Percentiles rank a stretch among this genome's conserved stretches.
Evolutionary conservation across 2,329 filamentous ascomycete species (phyloP).

Genomic region (Colletotrichum siamense): DNA sequence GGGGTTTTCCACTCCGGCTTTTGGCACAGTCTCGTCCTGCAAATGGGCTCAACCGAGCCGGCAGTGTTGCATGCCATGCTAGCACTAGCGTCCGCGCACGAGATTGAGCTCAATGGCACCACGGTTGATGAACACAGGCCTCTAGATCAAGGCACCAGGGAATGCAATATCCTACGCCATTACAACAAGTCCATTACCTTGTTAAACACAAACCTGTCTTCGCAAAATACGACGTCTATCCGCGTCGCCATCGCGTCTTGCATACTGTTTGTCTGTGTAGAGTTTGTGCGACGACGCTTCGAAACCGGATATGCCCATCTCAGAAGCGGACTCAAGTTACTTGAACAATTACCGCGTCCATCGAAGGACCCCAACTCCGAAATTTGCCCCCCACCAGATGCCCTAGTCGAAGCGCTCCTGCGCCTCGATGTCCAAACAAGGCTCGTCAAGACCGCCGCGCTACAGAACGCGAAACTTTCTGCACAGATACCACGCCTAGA

Average conservation of each 20-base stretch:
- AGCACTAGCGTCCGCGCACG: constrained; percentile 41
- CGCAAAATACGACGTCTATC: constrained; percentile 30
- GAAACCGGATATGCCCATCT: constrained; percentile 43
- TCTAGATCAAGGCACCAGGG: background rate
- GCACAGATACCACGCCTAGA: background rate
- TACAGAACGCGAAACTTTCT: background rate
- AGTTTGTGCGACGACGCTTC: constrained; percentile 41
- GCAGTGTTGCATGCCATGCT: constrained; percentile 45
- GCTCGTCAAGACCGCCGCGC: constrained; percentile 22
- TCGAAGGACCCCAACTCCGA: background rate
- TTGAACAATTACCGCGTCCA: constrained; percentile 26
- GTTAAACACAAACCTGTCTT: constrained; percentile 37
- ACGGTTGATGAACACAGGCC: background rate
- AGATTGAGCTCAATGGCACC: constrained; percentile 12
- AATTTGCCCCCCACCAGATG: constrained; percentile 37
- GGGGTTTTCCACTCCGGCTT: constrained; percentile 41
- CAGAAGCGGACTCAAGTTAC: constrained; percentile 44
- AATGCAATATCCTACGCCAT: constrained; percentile 34
- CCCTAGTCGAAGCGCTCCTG: constrained; percentile 47
- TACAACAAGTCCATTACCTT: constrained; percentile 42
- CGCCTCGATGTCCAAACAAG: constrained; percentile 32
- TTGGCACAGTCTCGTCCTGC: constrained; percentile 42
- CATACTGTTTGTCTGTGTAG: constrained; percentile 38
- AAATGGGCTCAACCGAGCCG: constrained; percentile 39
- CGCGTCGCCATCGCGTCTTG: constrained; percentile 44